These are phyloP conservation scores for Fraxinus quadrangulata DNA, from an alignment of 257 asterid genomes.

Conservation along the genomic window DNA sequence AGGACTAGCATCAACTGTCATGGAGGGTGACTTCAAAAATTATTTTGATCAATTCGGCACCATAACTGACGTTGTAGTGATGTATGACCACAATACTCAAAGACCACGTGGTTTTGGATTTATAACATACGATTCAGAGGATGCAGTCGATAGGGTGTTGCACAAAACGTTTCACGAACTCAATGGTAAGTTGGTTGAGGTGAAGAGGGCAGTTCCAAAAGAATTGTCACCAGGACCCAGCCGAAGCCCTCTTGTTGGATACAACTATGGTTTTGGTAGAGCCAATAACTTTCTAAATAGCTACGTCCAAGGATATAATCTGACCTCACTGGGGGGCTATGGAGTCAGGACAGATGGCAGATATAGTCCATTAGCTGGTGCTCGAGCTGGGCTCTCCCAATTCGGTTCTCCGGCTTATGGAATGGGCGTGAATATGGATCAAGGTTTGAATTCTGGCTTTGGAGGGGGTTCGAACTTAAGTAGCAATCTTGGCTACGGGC, in stretches of 20 bases:
- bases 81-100: constrained; percentile 34
- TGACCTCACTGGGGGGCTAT: constrained; percentile 38
- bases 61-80: constrained; percentile 31
- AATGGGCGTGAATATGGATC: constrained; percentile 37
- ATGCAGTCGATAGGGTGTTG: constrained; percentile 52
- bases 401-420: constrained; percentile 28
- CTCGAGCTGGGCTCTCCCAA: constrained; percentile 15
- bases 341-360: constrained; percentile 26
- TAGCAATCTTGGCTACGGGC: constrained; percentile 41
- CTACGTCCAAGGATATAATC: constrained; percentile 43
- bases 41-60: constrained; percentile 20
- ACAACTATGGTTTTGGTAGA: constrained; percentile 26
- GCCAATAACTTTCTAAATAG: constrained; percentile 36
- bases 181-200: constrained; percentile 58
- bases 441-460: constrained; percentile 43
- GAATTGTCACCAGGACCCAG: constrained; percentile 32
- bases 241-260: constrained; percentile 31
- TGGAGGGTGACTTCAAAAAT: constrained; percentile 23
- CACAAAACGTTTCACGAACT: constrained; percentile 57
- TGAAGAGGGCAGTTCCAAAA: constrained; percentile 33
- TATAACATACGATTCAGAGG: constrained; percentile 55
- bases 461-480: constrained; percentile 47
- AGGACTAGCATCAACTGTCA: constrained; percentile 31
- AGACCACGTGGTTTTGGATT: constrained; percentile 65
- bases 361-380: constrained; percentile 21